Evolutionary conservation across 495 filamentous ascomycete genomes (phyloP), one percentile per base, ranked within the genome.

Genomic region (Lepidopterella palustris): DNA sequence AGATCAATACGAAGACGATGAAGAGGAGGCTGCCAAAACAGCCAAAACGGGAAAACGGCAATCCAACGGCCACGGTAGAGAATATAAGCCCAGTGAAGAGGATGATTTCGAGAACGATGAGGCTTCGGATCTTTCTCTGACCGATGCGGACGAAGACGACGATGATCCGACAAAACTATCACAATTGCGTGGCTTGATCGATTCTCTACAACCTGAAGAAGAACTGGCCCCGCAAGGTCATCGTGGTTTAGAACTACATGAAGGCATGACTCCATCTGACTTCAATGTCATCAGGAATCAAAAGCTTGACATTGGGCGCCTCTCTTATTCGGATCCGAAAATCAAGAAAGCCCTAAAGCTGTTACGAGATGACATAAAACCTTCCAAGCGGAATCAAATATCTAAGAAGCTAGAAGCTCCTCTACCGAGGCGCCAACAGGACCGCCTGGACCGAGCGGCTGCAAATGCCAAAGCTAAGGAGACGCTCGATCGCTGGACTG

Each of bases 391-490:
- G 27, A 71, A 76, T 47, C 82, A 82, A 0, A 74, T 85, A 15
- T 76, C 81, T 4, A 85, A 87, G 50, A 95, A 90, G 68, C 80
- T 97, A 11, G 85, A 87, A 23, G 86, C 89, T 9, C 92, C 95
- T 28, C 80, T 97, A 11, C 80, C 92, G 2, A 95, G 90, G 69
- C 84, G 93, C 47, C 88, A 96, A 62, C 90, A 97, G 68, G 92
- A 96, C 68, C 83, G 84, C 48, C 71, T 97, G 4, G 86, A 96
- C 64, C 88, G 93, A n/a, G 71, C 73, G 52, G 92, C 84, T 13
- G 93, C 93, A 1, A 95, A 90, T 68, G 83, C 90, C 28, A 89
- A 96, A 76, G 92, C 90, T 45, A 96, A 90, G 66, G 86, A 97
- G 72, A 90, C 90, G 0, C 76, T 98, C 24, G 85, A 87, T 58